phyloP scores from a whole-genome alignment of 306 rosid genomes.

The Prunus mongolica region DNA sequence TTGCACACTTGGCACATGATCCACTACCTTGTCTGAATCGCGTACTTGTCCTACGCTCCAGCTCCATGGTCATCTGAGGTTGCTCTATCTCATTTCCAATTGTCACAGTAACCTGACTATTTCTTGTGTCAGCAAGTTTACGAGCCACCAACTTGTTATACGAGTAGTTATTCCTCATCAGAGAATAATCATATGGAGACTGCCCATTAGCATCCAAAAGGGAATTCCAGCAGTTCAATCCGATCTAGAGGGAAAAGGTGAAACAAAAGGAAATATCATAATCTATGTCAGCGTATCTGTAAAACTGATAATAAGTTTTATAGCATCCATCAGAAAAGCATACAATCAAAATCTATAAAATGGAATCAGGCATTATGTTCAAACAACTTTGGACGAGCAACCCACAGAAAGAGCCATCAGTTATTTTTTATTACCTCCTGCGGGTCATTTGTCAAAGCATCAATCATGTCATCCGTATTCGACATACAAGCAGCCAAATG shows the following conservation, averaged over 20 bases:
- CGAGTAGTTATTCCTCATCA: slow-evolving; percentile 64
- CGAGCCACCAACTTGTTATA: slow-evolving; percentile 62
- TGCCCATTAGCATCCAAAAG: slow-evolving; percentile 69
- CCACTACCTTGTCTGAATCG: slow-evolving; percentile 31
- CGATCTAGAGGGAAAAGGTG: slow-evolving; percentile 45
- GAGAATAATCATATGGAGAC: slow-evolving; percentile 72
- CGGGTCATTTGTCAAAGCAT: slow-evolving; percentile 76
- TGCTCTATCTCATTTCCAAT: slow-evolving; percentile 47
- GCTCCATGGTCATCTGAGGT: slow-evolving; percentile 31
- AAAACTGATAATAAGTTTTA: not conserved
- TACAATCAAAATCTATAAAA: not conserved
- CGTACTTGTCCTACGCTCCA: slow-evolving; percentile 20
- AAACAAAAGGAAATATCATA: not conserved
- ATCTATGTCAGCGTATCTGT: not conserved
- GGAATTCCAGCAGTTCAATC: slow-evolving; percentile 74
- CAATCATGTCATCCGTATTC: slow-evolving; percentile 58
- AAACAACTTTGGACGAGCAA: not conserved
- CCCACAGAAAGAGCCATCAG: not conserved
- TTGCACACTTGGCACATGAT: slow-evolving; percentile 66
- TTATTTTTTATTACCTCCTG: slow-evolving; percentile 53
- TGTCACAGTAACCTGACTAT: slow-evolving; percentile 56
- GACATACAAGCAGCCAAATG: slow-evolving; percentile 86
- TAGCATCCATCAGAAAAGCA: not conserved
- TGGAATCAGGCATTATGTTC: not conserved
- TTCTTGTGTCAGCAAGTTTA: slow-evolving; percentile 55